phyloP scores from a whole-genome alignment of 2,329 filamentous ascomycete genomes.

The Beauveria medogensis region DNA sequence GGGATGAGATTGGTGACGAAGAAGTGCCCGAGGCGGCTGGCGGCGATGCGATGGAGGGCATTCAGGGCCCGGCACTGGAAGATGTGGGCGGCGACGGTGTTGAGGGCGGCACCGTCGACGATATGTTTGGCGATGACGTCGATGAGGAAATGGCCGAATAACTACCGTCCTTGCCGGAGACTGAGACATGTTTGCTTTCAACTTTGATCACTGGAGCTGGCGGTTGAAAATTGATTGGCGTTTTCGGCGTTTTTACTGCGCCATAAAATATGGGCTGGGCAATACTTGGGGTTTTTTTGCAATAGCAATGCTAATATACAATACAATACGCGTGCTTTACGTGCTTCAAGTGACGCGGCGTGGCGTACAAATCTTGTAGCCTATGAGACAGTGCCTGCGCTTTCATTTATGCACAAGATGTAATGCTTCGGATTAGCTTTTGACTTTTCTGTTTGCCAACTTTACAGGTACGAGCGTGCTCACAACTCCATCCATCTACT shows the following conservation, averaged over 20 bases:
- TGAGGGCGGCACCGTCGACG: conserved; percentile 43
- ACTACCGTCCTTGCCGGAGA: background rate
- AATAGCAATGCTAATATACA: background rate
- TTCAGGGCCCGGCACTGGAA: conserved; percentile 33
- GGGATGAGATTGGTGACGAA: conserved; percentile 40
- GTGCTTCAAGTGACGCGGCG: background rate
- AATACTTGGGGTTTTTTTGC: background rate
- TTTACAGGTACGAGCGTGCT: no score
- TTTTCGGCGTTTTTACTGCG: background rate
- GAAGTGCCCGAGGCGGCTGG: conserved; percentile 29
- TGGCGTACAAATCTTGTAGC: no score
- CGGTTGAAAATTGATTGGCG: background rate
- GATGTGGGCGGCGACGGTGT: conserved; percentile 39
- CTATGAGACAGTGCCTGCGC: no score
- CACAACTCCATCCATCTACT: no score
- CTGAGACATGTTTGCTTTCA: background rate
- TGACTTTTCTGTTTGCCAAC: no score
- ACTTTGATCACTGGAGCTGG: background rate
- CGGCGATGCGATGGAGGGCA: conserved; percentile 42
- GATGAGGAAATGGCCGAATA: conserved; percentile 49
- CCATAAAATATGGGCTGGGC: background rate
- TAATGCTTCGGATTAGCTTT: no score
- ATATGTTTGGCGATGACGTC: conserved; percentile 46
- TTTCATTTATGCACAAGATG: no score
- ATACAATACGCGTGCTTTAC: background rate